phyloP scores from a whole-genome alignment of 108 stramenopile species.

The Nitzschia sp. region DNA sequence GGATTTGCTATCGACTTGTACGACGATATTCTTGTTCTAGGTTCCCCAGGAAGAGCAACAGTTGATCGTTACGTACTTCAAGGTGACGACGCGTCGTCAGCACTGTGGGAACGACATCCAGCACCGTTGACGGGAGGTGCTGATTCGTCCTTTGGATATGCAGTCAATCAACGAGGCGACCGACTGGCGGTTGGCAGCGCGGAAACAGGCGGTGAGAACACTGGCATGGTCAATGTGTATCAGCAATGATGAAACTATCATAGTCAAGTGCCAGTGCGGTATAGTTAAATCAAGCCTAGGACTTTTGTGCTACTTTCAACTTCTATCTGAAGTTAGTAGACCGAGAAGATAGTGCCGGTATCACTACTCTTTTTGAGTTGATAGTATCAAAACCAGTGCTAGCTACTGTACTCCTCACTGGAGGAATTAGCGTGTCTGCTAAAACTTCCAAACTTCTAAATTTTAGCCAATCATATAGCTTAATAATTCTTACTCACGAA shows the following conservation, averaged over 20 bases:
- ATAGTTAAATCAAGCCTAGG: too few relatives aligned
- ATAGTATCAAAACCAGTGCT: too few relatives aligned
- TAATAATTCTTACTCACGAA: too few relatives aligned
- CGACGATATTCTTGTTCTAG: constrained; percentile 25
- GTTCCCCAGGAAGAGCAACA: constrained; percentile 24
- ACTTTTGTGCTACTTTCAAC: too few relatives aligned
- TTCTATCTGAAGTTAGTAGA: too few relatives aligned
- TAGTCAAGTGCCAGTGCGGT: too few relatives aligned
- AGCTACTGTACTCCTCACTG: too few relatives aligned
- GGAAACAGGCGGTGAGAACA: constrained; percentile 1
- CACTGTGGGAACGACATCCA: constrained; percentile 22
- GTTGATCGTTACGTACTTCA: constrained; percentile 12
- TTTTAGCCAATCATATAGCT: too few relatives aligned
- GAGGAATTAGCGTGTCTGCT: too few relatives aligned
- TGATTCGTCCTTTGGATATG: constrained; percentile 15
- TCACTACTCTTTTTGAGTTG: too few relatives aligned
- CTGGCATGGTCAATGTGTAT: constrained; percentile 29
- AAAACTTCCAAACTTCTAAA: too few relatives aligned
- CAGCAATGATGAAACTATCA: not conserved
- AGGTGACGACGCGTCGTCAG: not conserved
- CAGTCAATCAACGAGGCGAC: not conserved
- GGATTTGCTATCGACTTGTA: constrained; percentile 26
- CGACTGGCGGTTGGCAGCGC: constrained; percentile 26
- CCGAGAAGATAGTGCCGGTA: too few relatives aligned
- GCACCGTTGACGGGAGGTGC: constrained; percentile 2